Percentiles rank a stretch among this genome's conserved stretches.
Conservation (phyloP, 192 early-diverging fungal genomes). For the Coemansia sp. region DNA sequence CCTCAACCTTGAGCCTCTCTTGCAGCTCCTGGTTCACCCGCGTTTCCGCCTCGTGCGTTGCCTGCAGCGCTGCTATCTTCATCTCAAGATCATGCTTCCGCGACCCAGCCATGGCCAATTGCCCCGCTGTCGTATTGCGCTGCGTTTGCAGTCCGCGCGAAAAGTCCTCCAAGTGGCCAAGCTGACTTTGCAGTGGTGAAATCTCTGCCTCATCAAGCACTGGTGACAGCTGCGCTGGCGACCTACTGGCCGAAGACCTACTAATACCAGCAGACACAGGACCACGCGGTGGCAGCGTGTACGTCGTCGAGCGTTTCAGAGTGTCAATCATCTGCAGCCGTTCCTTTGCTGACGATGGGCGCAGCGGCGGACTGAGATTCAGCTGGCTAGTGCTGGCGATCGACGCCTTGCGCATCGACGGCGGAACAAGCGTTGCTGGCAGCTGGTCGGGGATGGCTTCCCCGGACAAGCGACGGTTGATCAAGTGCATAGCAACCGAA, state of each 20-base stretch:
- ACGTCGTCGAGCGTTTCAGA: slow-evolving; percentile 36
- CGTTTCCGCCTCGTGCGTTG: slow-evolving; percentile 48
- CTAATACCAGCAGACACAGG: slow-evolving; percentile 14
- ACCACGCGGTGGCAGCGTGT: slow-evolving; percentile 18
- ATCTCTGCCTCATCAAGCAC: slow-evolving; percentile 26
- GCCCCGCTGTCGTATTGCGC: slow-evolving; percentile 26
- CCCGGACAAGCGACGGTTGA: slow-evolving; percentile 59
- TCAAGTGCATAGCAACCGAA: slow-evolving; percentile 78
- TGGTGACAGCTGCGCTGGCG: slow-evolving; percentile 26
- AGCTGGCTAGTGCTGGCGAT: slow-evolving; percentile 37
- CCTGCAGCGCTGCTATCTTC: slow-evolving; percentile 36
- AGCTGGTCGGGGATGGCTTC: slow-evolving; percentile 53
- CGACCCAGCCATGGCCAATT: slow-evolving; percentile 27
- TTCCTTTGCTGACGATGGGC: slow-evolving; percentile 20
- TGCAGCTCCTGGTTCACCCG: slow-evolving; percentile 51
- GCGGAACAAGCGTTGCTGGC: slow-evolving; percentile 48
- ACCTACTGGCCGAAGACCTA: slow-evolving; percentile 23
- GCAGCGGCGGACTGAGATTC: slow-evolving; percentile 31
- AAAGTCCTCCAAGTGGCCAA: slow-evolving; percentile 41
- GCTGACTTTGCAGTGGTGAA: slow-evolving; percentile 28
- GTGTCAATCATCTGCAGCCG: slow-evolving; percentile 17
- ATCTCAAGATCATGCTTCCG: slow-evolving; percentile 53
- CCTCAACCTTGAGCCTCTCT: slow-evolving; percentile 40
- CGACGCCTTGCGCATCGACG: slow-evolving; percentile 38
- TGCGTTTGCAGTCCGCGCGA: slow-evolving; percentile 45